These are phyloP conservation scores for Patellifolia procumbens DNA, from an alignment of 179 eudicot species.

Conservation along the genomic window DNA sequence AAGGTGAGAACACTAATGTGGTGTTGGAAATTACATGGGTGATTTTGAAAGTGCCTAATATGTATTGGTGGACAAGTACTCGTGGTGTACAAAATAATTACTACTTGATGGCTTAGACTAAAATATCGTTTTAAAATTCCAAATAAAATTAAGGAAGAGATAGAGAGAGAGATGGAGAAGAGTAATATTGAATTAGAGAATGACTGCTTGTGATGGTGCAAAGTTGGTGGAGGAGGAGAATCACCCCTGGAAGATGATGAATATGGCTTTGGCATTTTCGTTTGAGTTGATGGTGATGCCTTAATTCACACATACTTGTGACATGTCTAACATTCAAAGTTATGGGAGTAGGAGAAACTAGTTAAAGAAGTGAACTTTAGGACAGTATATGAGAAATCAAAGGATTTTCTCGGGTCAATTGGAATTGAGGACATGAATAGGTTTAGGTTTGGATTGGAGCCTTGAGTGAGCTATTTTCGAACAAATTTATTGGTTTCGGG, in stretches of 20 bases:
- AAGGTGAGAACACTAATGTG: too few species aligned
- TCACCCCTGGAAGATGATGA: neutral
- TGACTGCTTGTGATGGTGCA: slow-evolving; percentile 6
- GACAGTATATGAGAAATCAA: neutral
- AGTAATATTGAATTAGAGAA: neutral
- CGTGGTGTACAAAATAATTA: neutral
- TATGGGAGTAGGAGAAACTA: neutral
- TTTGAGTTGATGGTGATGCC: neutral
- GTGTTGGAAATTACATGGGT: too few species aligned
- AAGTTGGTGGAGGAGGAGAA: neutral
- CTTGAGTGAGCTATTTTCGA: neutral
- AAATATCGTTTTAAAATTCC: neutral
- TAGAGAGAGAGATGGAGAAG: neutral
- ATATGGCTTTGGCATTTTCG: neutral
- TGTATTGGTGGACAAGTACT: too few species aligned
- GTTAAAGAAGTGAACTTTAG: slow-evolving; percentile 3
- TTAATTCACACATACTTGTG: neutral
- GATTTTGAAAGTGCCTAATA: too few species aligned
- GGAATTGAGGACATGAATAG: neutral
- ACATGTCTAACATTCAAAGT: neutral
- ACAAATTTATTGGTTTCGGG: neutral
- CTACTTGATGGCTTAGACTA: too few species aligned
- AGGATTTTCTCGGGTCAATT: neutral
- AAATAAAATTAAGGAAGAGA: neutral
- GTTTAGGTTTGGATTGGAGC: neutral